Evolutionary conservation across 75 land plant species (phyloP).

Genomic region (Adiantum capillusveneris): DNA sequence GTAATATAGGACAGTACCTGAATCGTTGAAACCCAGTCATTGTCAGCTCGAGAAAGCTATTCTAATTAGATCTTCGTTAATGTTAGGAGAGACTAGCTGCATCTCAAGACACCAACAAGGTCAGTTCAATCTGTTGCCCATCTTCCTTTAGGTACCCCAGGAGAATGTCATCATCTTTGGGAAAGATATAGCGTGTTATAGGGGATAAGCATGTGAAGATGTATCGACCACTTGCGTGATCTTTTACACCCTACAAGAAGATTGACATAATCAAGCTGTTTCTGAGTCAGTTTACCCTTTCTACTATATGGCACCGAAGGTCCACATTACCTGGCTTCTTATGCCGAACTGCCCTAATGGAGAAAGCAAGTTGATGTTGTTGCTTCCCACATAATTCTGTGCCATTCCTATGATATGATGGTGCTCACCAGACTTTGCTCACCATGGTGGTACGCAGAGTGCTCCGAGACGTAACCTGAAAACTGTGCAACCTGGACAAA

Average conservation of each 20-base stretch:
- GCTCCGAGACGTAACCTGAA: slow-evolving; percentile 96
- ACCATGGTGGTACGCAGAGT: too few relatives aligned
- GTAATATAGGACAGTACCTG: slow-evolving; percentile 89
- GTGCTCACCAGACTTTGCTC: slow-evolving; percentile 84
- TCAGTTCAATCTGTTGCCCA: too few relatives aligned
- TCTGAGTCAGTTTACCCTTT: too few relatives aligned
- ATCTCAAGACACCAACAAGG: slow-evolving; percentile 43
- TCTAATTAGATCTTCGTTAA: too few relatives aligned
- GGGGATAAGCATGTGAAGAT: slow-evolving; percentile 65
- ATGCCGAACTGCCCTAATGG: slow-evolving; percentile 97
- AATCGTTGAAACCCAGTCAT: too few relatives aligned
- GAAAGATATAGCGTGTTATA: slow-evolving; percentile 69
- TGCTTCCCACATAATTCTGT: slow-evolving; percentile 95
- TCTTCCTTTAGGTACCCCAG: slow-evolving; percentile 75
- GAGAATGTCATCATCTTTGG: slow-evolving; percentile 82
- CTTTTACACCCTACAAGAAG: slow-evolving; percentile 82
- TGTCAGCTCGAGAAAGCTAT: too few relatives aligned
- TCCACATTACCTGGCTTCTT: slow-evolving; percentile 48
- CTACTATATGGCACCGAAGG: not conserved
- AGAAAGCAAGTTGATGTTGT: slow-evolving; percentile 93
- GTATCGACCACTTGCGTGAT: slow-evolving; percentile 94
- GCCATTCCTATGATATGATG: slow-evolving; percentile 99
- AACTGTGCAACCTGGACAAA: slow-evolving; percentile 89
- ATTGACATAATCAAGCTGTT: too few relatives aligned
- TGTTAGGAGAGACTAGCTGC: too few relatives aligned